phyloP scores from a whole-genome alignment of 768 basidiomycete species.

The Pleurotus ostreatus region DNA sequence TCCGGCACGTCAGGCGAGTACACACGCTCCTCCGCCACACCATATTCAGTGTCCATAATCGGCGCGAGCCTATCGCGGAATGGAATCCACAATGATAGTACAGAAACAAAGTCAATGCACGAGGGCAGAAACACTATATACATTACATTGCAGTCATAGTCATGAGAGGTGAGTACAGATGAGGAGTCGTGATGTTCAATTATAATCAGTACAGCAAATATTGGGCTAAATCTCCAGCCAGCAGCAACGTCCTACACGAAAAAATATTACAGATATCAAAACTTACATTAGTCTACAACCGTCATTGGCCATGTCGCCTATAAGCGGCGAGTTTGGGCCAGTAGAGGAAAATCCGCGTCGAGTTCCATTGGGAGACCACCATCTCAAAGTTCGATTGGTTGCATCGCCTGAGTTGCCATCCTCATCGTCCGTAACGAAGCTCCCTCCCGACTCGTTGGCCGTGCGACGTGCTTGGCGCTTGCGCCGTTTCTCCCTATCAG shows the following conservation, averaged over 20 bases:
- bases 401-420: constrained; percentile 27
- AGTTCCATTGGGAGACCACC: constrained; percentile 51
- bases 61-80: too few relatives aligned
- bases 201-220: neutral
- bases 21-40: too few relatives aligned
- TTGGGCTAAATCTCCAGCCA: neutral
- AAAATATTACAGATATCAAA: constrained; percentile 23
- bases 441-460: constrained; percentile 33
- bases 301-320: constrained; percentile 47
- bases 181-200: too few relatives aligned
- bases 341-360: constrained; percentile 30
- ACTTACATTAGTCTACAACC: constrained; percentile 68
- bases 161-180: too few relatives aligned
- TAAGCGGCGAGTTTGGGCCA: constrained; percentile 48
- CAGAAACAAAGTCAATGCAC: too few relatives aligned
- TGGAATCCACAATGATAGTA: too few relatives aligned
- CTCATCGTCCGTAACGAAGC: constrained; percentile 23
- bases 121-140: too few relatives aligned
- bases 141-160: too few relatives aligned
- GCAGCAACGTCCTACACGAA: constrained; percentile 7
- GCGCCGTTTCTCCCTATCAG: constrained; percentile 62
- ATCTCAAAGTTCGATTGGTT: constrained; percentile 27
- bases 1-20: too few relatives aligned
- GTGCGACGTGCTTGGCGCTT: constrained; percentile 44
- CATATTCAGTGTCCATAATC: too few relatives aligned